Conservation (phyloP, 805 yeast species). For the Maudiozyma barnettii region DNA sequence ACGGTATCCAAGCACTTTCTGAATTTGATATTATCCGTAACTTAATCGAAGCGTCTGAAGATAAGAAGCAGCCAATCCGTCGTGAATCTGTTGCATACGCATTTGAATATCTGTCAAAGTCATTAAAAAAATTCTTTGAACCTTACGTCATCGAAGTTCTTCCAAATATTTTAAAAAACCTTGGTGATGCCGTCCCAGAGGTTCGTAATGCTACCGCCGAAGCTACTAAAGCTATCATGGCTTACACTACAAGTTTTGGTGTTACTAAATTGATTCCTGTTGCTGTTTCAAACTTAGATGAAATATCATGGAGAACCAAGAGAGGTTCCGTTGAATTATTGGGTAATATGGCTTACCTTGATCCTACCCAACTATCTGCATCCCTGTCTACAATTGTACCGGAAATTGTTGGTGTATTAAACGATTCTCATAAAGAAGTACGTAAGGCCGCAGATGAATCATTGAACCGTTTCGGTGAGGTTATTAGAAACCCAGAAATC, state of each 20-base stretch:
- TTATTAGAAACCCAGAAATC: constrained; percentile 93
- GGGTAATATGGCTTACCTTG: constrained; percentile 96
- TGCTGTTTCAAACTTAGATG: constrained; percentile 77
- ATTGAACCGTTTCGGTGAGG: constrained; percentile 88
- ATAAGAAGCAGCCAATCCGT: constrained; percentile 59
- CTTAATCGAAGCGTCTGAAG: constrained; percentile 77
- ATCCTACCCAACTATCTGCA: constrained; percentile 85
- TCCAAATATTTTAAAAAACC: constrained; percentile 66
- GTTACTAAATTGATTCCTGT: constrained; percentile 84
- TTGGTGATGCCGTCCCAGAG: constrained; percentile 78
- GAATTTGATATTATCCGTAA: constrained; percentile 69
- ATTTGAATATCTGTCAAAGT: constrained; percentile 72
- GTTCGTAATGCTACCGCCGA: constrained; percentile 84
- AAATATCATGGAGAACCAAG: constrained; percentile 90
- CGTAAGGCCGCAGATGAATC: constrained; percentile 89
- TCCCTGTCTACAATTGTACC: constrained; percentile 89
- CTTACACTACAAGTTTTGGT: constrained; percentile 84
- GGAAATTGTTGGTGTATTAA: constrained; percentile 88
- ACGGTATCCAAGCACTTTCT: constrained; percentile 69
- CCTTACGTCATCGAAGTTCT: constrained; percentile 87
- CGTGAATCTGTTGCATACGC: constrained; percentile 86
- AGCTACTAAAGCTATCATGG: constrained; percentile 85
- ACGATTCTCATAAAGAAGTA: constrained; percentile 94
- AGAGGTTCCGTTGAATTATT: constrained; percentile 92
- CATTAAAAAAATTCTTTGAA: constrained; percentile 72